These are phyloP conservation scores for Datisca glomerata DNA, from an alignment of 306 rosid species.

Conservation along the genomic window DNA sequence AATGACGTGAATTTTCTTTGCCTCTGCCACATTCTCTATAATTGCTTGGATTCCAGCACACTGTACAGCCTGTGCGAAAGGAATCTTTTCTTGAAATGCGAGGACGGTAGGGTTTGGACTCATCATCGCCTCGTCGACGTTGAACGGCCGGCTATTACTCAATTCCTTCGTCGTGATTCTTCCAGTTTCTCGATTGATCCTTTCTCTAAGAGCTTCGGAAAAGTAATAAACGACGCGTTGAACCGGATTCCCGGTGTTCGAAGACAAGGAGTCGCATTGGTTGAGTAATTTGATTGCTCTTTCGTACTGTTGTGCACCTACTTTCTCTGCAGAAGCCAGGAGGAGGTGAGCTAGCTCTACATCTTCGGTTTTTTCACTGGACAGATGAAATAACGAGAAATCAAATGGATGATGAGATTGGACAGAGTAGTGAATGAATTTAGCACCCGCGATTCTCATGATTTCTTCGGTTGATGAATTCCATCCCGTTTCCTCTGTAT, in stretches of 20 bases:
- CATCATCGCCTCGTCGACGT: conserved; percentile 22
- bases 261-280: conserved; percentile 21
- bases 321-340: conserved; percentile 54
- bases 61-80: conserved; percentile 14
- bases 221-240: conserved; percentile 39
- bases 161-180: conserved; percentile 12
- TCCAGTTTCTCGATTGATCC: conserved; percentile 43
- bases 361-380: conserved; percentile 34
- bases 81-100: conserved; percentile 18
- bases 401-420: conserved; percentile 32
- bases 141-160: conserved; percentile 7
- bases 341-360: conserved; percentile 47
- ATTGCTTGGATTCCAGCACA: conserved; percentile 30
- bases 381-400: conserved; percentile 25
- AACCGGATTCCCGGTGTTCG: conserved; percentile 32
- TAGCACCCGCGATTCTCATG: conserved; percentile 48
- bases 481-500: conserved; percentile 2
- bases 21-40: conserved; percentile 15
- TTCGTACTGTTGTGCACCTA: conserved; percentile 35
- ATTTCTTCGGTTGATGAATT: conserved; percentile 46
- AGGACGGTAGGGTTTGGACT: conserved; percentile 6
- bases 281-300: conserved; percentile 30
- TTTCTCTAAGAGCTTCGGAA: conserved; percentile 40
- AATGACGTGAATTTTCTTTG: conserved; percentile 27
- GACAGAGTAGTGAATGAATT: conserved; percentile 38